These are phyloP conservation scores for Sarocladium kiliense DNA, from an alignment of 2,329 filamentous ascomycete genomes.

Conservation along the genomic window DNA sequence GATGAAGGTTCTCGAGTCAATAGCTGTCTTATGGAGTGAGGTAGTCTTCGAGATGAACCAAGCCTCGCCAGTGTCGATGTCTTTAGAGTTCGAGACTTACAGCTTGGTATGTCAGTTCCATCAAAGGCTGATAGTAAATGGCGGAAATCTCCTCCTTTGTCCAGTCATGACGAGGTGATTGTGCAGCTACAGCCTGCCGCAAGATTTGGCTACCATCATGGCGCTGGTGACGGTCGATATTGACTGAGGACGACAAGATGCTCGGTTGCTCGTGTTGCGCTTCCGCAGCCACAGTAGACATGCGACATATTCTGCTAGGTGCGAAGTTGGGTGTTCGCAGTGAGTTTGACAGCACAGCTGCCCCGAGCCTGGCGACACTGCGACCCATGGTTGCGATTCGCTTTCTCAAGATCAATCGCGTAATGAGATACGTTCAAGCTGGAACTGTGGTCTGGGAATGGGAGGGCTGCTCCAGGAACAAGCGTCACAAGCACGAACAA, in stretches of 20 bases:
- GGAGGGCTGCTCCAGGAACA: no score
- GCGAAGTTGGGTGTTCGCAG: neutral
- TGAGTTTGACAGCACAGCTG: neutral
- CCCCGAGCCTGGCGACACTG: neutral
- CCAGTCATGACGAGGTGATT: conserved; percentile 66
- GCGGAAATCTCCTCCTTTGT: conserved; percentile 74
- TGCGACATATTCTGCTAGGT: neutral
- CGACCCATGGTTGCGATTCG: neutral
- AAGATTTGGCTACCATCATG: conserved; percentile 24
- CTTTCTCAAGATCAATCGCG: no score
- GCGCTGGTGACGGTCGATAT: neutral
- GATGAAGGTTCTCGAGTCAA: neutral
- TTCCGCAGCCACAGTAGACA: neutral
- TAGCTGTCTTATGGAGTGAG: no score
- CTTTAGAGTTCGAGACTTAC: conserved; percentile 48
- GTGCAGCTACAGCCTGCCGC: conserved; percentile 53
- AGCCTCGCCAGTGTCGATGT: no score
- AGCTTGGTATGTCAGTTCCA: conserved; percentile 71
- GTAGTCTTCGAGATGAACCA: no score
- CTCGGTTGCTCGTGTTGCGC: neutral
- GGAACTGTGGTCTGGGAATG: no score
- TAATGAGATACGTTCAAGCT: no score
- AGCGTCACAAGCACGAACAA: no score
- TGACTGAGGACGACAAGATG: neutral
- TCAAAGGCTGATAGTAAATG: conserved; percentile 76